Base-by-base conservation (phyloP, 208 protist genomes). In the Trypanosoma conorhini region DNA sequence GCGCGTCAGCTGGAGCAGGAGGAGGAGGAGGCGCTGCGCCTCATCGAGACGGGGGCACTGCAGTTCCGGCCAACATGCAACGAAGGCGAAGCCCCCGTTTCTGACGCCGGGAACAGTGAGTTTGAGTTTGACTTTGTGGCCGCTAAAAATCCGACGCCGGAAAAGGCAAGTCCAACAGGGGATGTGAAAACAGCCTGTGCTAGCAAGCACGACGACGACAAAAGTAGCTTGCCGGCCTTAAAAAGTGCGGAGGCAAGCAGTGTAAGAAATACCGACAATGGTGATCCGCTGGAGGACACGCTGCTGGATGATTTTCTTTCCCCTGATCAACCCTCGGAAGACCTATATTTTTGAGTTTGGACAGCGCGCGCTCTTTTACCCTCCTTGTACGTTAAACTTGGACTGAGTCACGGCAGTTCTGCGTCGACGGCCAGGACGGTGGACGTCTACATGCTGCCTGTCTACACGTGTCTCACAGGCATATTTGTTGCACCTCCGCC, bases 11-110 rank as follows among this genome's bases (percentile, higher is more conserved):
- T 93, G 31, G 83, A 80, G 17, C 60, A 77, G 44, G 80, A 91
- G 26, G 85, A 92, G 59, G 85, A 94, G 65, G 85, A 82, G 48
- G 35, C 81, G 67, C 68, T 87, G 60, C 62, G 55, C 3, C 70
- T 74, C 19, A 88, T 92, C 30, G 86, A 79, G 56, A 56, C 44
- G 44, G 61, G 59, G 13, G 48, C 58, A 38, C 63, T 68, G 5
- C n/a, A 59, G n/a, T 33, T 28, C 30, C 61, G 35, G 9, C 56
- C 55, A 54, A 58, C 44, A 26, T 21, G 12, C 31, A 28, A 67
- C 0, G 59, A 40, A 48, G 66, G 21, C 42, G 40, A 17, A 17
- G 51, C 21, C n/a, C 31, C 62, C 15, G 28, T 19, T 42, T 40
- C n/a, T 28, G 42, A 22, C 7, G 15, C 26, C 19, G 48, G 26